Base-by-base conservation (phyloP, 2,329 filamentous ascomycete species). In the Metarhizium rileyi region DNA sequence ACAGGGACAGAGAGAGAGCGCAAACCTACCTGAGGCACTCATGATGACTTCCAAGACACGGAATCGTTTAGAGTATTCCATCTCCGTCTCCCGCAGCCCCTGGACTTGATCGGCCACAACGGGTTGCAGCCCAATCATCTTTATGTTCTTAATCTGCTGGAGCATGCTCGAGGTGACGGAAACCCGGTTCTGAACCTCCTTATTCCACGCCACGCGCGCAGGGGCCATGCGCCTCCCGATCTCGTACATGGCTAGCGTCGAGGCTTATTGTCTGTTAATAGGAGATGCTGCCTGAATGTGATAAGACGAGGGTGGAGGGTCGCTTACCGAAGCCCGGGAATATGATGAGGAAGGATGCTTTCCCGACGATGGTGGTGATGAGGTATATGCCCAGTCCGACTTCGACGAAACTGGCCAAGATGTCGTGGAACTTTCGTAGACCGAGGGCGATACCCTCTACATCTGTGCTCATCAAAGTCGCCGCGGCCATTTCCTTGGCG, bases 311-410 rank as follows among this genome's bases (percentile, higher is more conserved):
- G 46, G 27, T 42, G 47, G 8, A 22, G n/a, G 4, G 25, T 33
- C 8, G 50, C 46, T 44, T 27, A 50, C 57, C 47, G n/a, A 83
- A 87, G 52, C 84, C 81, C 2, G 87, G 87, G 50, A 90, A 90
- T 84, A 77, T 78, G 5, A 52, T 43, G 8, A 55, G 46, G 20
- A 52, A 50, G 10, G 46, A 44, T 10, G 52, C 50, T 3, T 14
- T 27, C 5, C 51, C 51, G 16, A 52, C 48, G n/a, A 47, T 25
- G 6, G 28, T 48, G 5, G 45, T 38, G 16, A 57, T 36, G 8
- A 54, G n/a, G 26, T 52, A 55, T 14, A 50, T 49, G 14, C 49
- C 55, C 4, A 56, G 10, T 5, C 23, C 53, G 26, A 54, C 27
- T 44, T 57, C 52, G 35, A 70, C 52, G 1, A 62, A 20, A 30